Evolutionary conservation across 1,139 yeast species (phyloP).

Genomic region (Lodderomyces elongisporus): DNA sequence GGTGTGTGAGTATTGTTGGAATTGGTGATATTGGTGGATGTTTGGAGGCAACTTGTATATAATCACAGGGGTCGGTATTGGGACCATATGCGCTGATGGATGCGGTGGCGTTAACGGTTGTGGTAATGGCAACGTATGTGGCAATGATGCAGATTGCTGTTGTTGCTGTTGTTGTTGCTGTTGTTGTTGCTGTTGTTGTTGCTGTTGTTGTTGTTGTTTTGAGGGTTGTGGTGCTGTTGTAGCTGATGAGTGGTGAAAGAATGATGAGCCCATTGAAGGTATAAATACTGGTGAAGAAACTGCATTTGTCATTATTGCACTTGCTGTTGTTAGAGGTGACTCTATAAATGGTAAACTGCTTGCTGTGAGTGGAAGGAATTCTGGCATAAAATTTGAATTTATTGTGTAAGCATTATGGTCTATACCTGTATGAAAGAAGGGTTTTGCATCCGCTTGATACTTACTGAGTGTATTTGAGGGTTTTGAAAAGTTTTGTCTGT

Average conservation of each 20-base stretch:
- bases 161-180: neutral
- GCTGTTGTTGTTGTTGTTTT: too few species aligned
- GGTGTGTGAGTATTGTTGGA: neutral
- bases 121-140: constrained; percentile 1
- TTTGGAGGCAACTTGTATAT: constrained; percentile 2
- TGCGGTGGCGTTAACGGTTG: neutral
- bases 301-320: too few species aligned
- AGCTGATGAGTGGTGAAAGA: constrained; percentile 1
- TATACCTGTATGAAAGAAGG: too few species aligned
- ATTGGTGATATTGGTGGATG: neutral
- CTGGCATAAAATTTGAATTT: neutral
- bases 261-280: neutral
- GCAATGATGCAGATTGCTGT: neutral
- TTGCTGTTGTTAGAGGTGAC: too few species aligned
- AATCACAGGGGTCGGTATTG: constrained; percentile 1
- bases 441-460: too few species aligned
- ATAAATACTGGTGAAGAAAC: constrained; percentile 1
- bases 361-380: neutral
- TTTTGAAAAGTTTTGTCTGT: constrained; percentile 13
- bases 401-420: too few species aligned
- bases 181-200: neutral
- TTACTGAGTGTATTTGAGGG: too few species aligned
- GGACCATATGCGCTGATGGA: neutral
- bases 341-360: constrained; percentile 1
- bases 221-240: too few species aligned